Base-by-base conservation (phyloP, 306 rosid genomes). In the Comarum palustre region DNA sequence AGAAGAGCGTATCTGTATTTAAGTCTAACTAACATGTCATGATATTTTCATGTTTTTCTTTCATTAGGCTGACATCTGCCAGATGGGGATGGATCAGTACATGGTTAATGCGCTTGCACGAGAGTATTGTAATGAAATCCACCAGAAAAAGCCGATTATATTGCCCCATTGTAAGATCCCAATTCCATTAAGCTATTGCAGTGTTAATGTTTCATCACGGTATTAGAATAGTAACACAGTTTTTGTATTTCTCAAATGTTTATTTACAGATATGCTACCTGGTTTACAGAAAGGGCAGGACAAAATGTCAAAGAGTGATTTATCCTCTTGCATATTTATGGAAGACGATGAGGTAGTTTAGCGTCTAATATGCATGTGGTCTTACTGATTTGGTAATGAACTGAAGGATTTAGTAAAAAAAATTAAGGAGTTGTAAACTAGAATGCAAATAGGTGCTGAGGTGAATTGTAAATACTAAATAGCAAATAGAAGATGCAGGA, bases 231-330 rank as follows among this genome's bases (percentile, higher is more conserved):
- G 22, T 19, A 41, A 24, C 67, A 57, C 31, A 39, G 6, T 55
- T 24, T 41, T 69, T 27, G 41, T 15, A 74, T 79, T 68, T 64
- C 42, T 46, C 57, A 51, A 45, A 19, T 66, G 81, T 54, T 74
- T 39, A 31, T 83, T 62, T 86, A 77, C 88, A 90, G 96, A 93
- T n/a, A n/a, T n/a, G n/a, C 81, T 93, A 70, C 93, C 92, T 19
- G 96, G 98, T 54, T 77, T 90, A 59, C 92, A 86, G 76, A 86
- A 90, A 79, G 97, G 97, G 57, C 97, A 87, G 75, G 92, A 86
- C 72, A 93, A 93, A 83, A 93, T 93, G 98, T 93, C 92, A 0
- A 93, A 90, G 79, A 90, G 96, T 84, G 97, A 89, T 69, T 84
- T 86, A 41, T 83, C 85, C 2, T 92, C 98, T 48, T 79, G 96